Evolutionary conservation across 1,284 basidiomycete genomes (phyloP).

Genomic region (Xerocomus nothofagi): DNA sequence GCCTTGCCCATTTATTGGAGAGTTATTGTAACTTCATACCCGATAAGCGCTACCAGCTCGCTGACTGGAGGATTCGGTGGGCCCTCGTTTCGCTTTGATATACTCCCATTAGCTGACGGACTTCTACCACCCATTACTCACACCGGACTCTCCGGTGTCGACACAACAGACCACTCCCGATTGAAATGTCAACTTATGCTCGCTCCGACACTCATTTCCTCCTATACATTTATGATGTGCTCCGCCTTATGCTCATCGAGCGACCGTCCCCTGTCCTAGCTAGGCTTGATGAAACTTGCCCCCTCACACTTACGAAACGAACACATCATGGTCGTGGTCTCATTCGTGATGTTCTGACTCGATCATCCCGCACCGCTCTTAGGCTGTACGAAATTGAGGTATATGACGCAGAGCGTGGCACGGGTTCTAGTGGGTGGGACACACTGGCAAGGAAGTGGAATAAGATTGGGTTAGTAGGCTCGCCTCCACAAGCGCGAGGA

Average conservation of each 20-base stretch:
- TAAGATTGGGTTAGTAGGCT: conserved; percentile 52
- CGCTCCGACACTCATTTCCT: conserved; percentile 96
- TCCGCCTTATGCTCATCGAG: conserved; percentile 84
- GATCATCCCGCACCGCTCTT: conserved; percentile 74
- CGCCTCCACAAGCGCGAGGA: conserved; percentile 40
- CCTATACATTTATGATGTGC: conserved; percentile 88
- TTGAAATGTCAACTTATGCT: conserved; percentile 91
- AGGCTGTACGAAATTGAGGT: conserved; percentile 64
- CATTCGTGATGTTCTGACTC: conserved; percentile 58
- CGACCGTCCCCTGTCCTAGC: conserved; percentile 45
- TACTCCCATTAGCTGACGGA: background rate
- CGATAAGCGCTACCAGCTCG: conserved; percentile 95
- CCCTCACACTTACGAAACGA: conserved; percentile 6
- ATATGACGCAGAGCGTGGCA: conserved; percentile 69
- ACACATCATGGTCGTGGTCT: conserved; percentile 34
- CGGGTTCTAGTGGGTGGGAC: conserved; percentile 74
- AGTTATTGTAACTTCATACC: conserved; percentile 91
- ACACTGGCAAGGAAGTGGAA: conserved; percentile 79
- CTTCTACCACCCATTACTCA: background rate
- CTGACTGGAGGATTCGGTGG: conserved; percentile 93
- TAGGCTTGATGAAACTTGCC: conserved; percentile 26
- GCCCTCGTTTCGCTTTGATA: conserved; percentile 18
- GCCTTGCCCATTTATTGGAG: conserved; percentile 82
- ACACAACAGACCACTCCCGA: conserved; percentile 68
- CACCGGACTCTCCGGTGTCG: background rate